Conservation (phyloP, 345 rosid genomes). For the Acer negundo region DNA sequence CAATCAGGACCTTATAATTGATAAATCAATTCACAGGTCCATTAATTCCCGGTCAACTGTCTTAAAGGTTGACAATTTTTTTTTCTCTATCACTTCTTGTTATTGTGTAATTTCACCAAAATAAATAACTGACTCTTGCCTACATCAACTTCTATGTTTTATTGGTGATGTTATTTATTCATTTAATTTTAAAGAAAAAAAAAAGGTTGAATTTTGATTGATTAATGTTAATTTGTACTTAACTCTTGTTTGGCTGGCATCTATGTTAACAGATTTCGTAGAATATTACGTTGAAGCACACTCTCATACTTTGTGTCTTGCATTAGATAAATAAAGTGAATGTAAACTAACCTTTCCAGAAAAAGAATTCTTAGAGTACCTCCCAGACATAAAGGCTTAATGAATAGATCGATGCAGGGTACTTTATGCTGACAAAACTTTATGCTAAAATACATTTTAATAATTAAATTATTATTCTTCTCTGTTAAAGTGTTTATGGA, state of each 20-base stretch:
- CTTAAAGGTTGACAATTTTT: constrained; percentile 61
- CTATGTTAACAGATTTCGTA: background rate
- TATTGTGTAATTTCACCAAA: background rate
- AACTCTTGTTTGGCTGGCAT: too few species aligned
- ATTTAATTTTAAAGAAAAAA: background rate
- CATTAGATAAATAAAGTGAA: background rate
- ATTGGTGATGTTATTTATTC: background rate
- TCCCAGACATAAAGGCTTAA: background rate
- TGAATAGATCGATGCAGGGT: background rate
- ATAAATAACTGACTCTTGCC: background rate
- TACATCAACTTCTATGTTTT: constrained; percentile 14
- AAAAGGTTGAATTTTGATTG: background rate
- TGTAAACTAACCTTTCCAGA: background rate
- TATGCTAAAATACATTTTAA: background rate
- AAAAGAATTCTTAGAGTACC: background rate
- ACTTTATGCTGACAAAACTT: background rate
- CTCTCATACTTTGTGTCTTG: background rate
- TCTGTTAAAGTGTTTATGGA: background rate
- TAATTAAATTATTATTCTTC: background rate
- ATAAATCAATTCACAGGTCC: constrained; percentile 75
- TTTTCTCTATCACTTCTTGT: background rate
- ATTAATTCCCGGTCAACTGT: constrained; percentile 87
- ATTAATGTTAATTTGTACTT: background rate
- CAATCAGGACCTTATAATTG: constrained; percentile 77
- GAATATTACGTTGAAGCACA: background rate